phyloP scores from a whole-genome alignment of 2,329 filamentous ascomycete species.

The Rhinocladiella mackenziei region DNA sequence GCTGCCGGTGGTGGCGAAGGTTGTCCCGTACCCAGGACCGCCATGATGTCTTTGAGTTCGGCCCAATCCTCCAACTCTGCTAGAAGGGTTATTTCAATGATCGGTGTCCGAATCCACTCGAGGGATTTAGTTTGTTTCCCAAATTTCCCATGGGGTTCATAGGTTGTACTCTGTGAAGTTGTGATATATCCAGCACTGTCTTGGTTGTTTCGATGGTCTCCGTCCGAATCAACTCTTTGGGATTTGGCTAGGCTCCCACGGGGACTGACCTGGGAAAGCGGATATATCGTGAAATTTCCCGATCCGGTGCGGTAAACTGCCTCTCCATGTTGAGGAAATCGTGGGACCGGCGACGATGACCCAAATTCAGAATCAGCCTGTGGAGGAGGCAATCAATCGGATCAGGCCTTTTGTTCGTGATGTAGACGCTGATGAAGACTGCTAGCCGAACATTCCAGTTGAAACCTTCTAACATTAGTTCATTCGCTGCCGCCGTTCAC shows the following conservation, averaged over 20 bases:
- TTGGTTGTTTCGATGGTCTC: conserved; percentile 14
- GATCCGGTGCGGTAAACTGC: too few species aligned
- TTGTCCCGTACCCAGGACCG: conserved; percentile 9
- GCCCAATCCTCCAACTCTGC: conserved; percentile 16
- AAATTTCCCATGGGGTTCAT: conserved; percentile 27
- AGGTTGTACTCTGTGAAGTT: neutral
- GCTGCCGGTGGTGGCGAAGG: conserved; percentile 4
- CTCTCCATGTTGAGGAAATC: too few species aligned
- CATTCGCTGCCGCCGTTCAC: conserved; percentile 35
- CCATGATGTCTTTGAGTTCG: conserved; percentile 9
- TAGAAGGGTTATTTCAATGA: conserved; percentile 20
- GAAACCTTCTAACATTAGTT: too few species aligned
- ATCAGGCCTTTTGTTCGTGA: too few species aligned
- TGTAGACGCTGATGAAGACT: too few species aligned
- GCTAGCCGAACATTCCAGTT: too few species aligned
- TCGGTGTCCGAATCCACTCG: conserved; percentile 36
- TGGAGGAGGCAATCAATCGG: too few species aligned
- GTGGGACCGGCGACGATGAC: too few species aligned
- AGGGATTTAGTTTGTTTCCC: conserved; percentile 41
- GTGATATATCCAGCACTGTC: neutral
- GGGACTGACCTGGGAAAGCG: too few species aligned
- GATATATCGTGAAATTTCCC: too few species aligned
- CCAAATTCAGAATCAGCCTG: too few species aligned
- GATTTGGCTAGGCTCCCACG: too few species aligned
- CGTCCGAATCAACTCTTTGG: conserved; percentile 34